phyloP scores from a whole-genome alignment of 208 protist species.

The Leishmania tarentolae region DNA sequence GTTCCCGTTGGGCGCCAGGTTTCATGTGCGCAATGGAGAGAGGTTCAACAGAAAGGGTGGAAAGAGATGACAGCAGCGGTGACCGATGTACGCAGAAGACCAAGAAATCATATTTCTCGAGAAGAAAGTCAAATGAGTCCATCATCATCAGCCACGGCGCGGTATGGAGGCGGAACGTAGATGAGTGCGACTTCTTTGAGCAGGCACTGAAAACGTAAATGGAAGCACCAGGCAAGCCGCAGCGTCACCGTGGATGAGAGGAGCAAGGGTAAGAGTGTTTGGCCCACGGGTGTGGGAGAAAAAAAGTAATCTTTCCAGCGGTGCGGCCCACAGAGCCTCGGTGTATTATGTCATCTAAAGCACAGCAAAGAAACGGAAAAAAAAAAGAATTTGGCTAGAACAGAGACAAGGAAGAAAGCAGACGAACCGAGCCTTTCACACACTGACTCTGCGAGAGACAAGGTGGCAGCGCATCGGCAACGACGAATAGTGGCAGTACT shows the following conservation, averaged over 20 bases:
- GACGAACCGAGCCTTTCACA: no score
- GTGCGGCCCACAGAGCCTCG: background rate
- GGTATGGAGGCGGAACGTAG: background rate
- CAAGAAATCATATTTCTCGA: background rate
- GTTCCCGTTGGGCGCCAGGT: background rate
- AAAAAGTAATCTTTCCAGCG: background rate
- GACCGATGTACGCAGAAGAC: background rate
- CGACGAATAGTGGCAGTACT: background rate
- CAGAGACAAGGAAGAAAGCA: background rate
- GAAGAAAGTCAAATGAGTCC: background rate
- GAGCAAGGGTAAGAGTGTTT: background rate
- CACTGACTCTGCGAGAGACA: slow-evolving; percentile 1
- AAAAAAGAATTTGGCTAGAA: background rate
- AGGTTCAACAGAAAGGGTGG: background rate
- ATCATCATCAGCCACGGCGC: background rate
- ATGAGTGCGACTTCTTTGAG: background rate
- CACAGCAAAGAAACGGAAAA: no score
- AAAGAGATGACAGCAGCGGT: background rate
- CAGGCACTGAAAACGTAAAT: background rate
- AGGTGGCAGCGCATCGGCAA: background rate
- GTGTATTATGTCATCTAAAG: background rate
- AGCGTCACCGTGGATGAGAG: background rate
- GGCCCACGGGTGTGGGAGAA: background rate
- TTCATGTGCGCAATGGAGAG: background rate
- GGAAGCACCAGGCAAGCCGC: background rate